Conservation (phyloP, 495 filamentous ascomycete genomes). For the Astrothelium macrocarpum region DNA sequence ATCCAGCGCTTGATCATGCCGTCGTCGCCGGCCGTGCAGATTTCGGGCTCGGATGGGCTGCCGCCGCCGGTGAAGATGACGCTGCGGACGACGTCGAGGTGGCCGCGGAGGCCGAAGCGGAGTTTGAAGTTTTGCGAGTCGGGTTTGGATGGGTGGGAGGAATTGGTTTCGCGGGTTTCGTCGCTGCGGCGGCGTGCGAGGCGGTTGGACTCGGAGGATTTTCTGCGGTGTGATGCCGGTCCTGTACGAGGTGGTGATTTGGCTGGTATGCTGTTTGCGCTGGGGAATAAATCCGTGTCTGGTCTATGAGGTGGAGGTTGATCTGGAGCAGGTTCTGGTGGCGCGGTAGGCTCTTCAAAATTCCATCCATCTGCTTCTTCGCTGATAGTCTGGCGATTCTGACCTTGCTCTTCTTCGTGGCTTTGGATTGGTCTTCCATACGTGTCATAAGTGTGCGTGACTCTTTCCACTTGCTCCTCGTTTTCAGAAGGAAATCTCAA, state of each 20-base stretch:
- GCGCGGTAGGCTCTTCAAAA: conserved; percentile 62
- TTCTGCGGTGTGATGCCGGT: conserved; percentile 65
- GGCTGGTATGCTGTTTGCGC: conserved; percentile 60
- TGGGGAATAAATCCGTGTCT: conserved; percentile 77
- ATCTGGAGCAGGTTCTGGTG: conserved; percentile 38
- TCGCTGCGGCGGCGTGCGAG: conserved; percentile 53
- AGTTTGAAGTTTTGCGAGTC: conserved; percentile 60
- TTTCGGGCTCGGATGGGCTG: conserved; percentile 87
- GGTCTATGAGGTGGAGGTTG: conserved; percentile 51
- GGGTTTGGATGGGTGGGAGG: conserved; percentile 40
- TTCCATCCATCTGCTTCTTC: conserved; percentile 76
- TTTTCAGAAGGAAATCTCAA: conserved; percentile 1
- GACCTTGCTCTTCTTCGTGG: conserved; percentile 31
- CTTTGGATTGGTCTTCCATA: conserved; percentile 41
- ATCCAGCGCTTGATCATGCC: conserved; percentile 95
- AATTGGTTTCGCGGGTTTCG: conserved; percentile 36
- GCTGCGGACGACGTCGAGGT: conserved; percentile 84
- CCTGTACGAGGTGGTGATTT: conserved; percentile 66
- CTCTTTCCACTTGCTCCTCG: conserved; percentile 48
- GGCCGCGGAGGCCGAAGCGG: conserved; percentile 80
- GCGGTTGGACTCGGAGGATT: conserved; percentile 49
- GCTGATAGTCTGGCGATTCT: conserved; percentile 14
- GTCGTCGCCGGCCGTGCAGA: conserved; percentile 93
- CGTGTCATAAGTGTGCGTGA: conserved; percentile 49
- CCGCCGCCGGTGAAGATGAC: conserved; percentile 95